Evolutionary conservation across 2,329 filamentous ascomycete species (phyloP).

Genomic region (Spiromastix sp.): DNA sequence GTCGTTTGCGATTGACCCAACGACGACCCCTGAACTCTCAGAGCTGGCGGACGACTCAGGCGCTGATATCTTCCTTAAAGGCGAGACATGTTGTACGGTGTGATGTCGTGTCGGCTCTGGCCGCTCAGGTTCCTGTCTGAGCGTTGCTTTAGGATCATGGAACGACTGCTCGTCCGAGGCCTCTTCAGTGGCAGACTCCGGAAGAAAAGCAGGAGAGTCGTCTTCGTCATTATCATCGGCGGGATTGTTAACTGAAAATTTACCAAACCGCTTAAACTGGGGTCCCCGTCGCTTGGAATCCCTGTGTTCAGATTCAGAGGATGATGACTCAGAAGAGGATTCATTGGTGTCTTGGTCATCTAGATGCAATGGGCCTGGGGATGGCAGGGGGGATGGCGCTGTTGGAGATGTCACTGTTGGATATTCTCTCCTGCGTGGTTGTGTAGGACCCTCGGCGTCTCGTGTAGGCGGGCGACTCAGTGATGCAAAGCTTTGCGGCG

Average conservation of each 20-base stretch:
- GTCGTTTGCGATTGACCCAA: constrained; percentile 14
- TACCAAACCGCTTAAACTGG: constrained; percentile 28
- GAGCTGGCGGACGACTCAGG: constrained; percentile 27
- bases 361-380: constrained; percentile 17
- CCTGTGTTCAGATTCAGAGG: constrained; percentile 23
- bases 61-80: constrained; percentile 12
- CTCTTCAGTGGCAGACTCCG: constrained; percentile 20
- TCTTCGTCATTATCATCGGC: constrained; percentile 31
- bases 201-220: constrained; percentile 37
- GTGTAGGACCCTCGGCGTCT: constrained; percentile 15
- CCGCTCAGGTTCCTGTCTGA: constrained; percentile 26
- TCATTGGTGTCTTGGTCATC: constrained; percentile 24
- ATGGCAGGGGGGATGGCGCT: constrained; percentile 15
- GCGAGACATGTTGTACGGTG: constrained; percentile 16
- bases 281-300: constrained; percentile 15
- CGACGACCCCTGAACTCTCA: constrained; percentile 26
- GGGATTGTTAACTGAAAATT: constrained; percentile 22
- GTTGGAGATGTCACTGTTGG: constrained; percentile 18
- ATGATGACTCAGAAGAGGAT: constrained; percentile 20
- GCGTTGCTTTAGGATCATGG: constrained; percentile 31
- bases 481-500: constrained; percentile 18
- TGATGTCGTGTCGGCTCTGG: constrained; percentile 19
- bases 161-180: constrained; percentile 14
- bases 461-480: constrained; percentile 13
- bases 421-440: constrained; percentile 16